These are phyloP conservation scores for Nymphaea thermarum DNA, from an alignment of 164 flowering plant genomes.

Conservation along the genomic window DNA sequence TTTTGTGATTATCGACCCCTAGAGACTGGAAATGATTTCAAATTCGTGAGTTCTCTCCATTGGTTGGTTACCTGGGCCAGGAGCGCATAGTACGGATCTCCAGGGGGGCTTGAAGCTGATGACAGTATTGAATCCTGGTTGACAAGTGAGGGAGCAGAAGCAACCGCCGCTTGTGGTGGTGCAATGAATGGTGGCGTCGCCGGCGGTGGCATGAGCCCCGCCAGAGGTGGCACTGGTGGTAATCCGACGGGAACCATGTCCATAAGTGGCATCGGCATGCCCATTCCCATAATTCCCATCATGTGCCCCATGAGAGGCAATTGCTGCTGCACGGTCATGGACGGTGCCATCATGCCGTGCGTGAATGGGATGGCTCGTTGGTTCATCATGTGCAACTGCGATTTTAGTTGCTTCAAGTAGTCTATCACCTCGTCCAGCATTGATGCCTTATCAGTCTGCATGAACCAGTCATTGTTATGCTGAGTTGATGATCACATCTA, in stretches of 20 bases:
- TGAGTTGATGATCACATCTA: neutral
- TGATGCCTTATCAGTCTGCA: slow-evolving; percentile 62
- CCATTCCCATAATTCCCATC: neutral
- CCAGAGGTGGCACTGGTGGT: neutral
- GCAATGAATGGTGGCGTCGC: neutral
- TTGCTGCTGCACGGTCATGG: slow-evolving; percentile 36
- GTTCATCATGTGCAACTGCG: slow-evolving; percentile 54
- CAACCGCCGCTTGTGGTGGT: too few species aligned
- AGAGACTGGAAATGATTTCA: too few species aligned
- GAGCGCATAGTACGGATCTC: neutral
- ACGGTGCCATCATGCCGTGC: slow-evolving; percentile 33
- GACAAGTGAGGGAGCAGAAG: neutral
- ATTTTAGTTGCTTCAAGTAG: slow-evolving; percentile 57
- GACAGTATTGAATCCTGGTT: neutral
- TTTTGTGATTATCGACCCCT: neutral
- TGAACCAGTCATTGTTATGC: neutral
- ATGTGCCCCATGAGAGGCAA: slow-evolving; percentile 40
- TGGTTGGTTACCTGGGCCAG: neutral
- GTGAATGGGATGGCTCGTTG: slow-evolving; percentile 25
- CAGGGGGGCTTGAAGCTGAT: neutral
- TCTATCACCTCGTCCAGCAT: slow-evolving; percentile 64
- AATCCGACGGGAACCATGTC: slow-evolving; percentile 13
- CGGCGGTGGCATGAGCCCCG: neutral
- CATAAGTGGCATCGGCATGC: slow-evolving; percentile 18
- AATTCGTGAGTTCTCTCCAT: neutral